Percentiles rank a stretch among this genome's conserved stretches.
Evolutionary conservation across 1,284 basidiomycete species (phyloP).

Genomic region (Erythrobasidium hasegawianum): DNA sequence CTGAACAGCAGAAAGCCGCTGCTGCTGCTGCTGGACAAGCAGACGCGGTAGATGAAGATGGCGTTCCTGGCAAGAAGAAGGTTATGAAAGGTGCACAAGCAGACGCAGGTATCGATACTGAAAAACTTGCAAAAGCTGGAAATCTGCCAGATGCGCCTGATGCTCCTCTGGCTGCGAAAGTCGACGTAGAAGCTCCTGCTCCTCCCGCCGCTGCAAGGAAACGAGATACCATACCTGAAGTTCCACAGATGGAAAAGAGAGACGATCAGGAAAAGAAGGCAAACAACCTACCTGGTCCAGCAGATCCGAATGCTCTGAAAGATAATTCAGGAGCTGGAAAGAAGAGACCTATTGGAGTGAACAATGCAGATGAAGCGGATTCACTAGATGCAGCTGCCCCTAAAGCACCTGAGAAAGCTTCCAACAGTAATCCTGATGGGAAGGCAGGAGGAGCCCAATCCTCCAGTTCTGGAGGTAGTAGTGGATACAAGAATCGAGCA

Average conservation of each 20-base stretch:
- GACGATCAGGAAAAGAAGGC: background rate
- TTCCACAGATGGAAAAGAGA: background rate
- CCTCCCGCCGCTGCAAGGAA: background rate
- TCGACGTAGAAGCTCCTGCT: background rate
- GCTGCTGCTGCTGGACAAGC: background rate
- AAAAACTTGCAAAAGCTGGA: too few species aligned
- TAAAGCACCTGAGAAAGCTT: background rate
- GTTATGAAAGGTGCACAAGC: background rate
- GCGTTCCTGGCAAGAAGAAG: background rate
- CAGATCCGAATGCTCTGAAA: slow-evolving; percentile 22
- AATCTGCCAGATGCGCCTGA: too few species aligned
- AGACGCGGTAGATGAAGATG: background rate
- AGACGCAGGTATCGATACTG: too few species aligned
- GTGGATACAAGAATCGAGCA: slow-evolving; percentile 43
- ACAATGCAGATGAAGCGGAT: slow-evolving; percentile 32
- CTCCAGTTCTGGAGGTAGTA: background rate
- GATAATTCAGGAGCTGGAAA: slow-evolving; percentile 13
- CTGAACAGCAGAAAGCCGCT: slow-evolving; percentile 6
- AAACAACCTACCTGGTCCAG: background rate
- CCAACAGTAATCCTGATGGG: background rate
- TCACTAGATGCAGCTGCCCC: slow-evolving; percentile 27
- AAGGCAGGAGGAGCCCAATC: background rate
- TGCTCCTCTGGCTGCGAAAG: background rate
- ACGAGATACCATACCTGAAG: background rate
- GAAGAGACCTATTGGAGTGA: slow-evolving; percentile 21